Base-by-base conservation (phyloP, 495 filamentous ascomycete species). In the Parathielavia hyrcaniae region DNA sequence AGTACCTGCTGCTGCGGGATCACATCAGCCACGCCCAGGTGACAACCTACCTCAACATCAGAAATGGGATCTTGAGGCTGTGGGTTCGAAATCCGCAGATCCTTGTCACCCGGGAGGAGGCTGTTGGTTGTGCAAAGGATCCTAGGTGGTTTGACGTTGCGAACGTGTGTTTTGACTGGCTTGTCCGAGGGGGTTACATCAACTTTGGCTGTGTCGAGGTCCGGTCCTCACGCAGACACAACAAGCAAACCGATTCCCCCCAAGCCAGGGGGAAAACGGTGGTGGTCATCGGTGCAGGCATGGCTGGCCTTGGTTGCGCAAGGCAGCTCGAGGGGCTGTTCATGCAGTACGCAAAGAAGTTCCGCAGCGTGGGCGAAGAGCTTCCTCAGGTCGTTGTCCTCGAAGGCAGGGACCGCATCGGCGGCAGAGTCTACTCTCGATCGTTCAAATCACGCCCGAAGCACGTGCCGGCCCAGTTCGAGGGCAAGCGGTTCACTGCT, bases 351-450 rank as follows among this genome's bases (percentile, higher is more conserved):
- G 79, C 79, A 22, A 81, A 86, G 50, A 75, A 77, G 48, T 85
- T 88, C 62, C 76, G 78, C 9, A 74, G 80, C 16, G 64, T 70
- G 44, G 84, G 82, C 43, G 84, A 90, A 67, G 78, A 80, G 30
- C 73, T 75, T 11, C 91, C 92, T 9, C 79, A 79, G 44, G 83
- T 99, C 11, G 73, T 97, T 55, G 77, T 99, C 12, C 76, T 97
- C 1, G 93, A 99, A 74, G 93, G 87, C 32, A 81, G 93, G 64
- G 83, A 84, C 63, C 82, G 93, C 32, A 81, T 99, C 38, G 93
- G 93, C n/a, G 93, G 93, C 30, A 81, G 93, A 58, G 88, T 99
- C 30, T 97, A 97, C 71, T 99, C 93, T 11, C 89, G 92, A 67
- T 83, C 85, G 47, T 77, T 99, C 52, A 79, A 78, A 26, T 66